Evolutionary conservation across 208 protist genomes (phyloP), one percentile per base, ranked within the genome.

Genomic region (Trypanosoma brucei): DNA sequence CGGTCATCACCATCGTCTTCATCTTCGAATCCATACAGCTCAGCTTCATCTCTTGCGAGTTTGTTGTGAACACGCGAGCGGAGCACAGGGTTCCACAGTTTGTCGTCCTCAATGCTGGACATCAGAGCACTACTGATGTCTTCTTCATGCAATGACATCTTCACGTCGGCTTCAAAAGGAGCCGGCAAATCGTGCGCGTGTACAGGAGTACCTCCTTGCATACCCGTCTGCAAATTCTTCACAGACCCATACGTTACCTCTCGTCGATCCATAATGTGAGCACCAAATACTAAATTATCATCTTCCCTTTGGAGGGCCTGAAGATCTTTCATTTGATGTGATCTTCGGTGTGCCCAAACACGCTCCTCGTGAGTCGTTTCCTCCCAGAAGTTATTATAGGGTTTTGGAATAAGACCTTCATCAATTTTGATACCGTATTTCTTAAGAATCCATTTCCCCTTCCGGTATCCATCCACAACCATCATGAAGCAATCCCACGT

Each of bases 361-460:
- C 89, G 83, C 59, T 95, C 89, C 56, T 95, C 86, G 50, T 91
- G 84, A 14, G 86, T 93, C 8, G 89, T 93, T 56, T 93, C 86
- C 37, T 93, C 89, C 84, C 85, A 95, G 67, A 95, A 95, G 74
- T 95, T 93, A 59, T 93, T 93, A 71, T 95, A 95, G 2, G 89
- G 89, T 33, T 70, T 71, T 13, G 81, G 89, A 64, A 95, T 95
- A 9, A 88, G 71, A 54, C 62, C 83, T 60, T 91, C 84, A 59
- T 95, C 89, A 31, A 91, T 68, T 35, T 60, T 40, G 0, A 93
- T 65, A 51, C 76, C 76, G 59, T 90, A 95, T 59, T 95, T 95
- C 34, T 78, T 70, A 37, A 95, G 62, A 6, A 95, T 81, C 89
- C 89, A 95, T 58, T 92, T 95, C 3, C 63, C 70, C 45, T 95